phyloP scores from a whole-genome alignment of 345 rosid species.

The Erucastrum elatum region DNA sequence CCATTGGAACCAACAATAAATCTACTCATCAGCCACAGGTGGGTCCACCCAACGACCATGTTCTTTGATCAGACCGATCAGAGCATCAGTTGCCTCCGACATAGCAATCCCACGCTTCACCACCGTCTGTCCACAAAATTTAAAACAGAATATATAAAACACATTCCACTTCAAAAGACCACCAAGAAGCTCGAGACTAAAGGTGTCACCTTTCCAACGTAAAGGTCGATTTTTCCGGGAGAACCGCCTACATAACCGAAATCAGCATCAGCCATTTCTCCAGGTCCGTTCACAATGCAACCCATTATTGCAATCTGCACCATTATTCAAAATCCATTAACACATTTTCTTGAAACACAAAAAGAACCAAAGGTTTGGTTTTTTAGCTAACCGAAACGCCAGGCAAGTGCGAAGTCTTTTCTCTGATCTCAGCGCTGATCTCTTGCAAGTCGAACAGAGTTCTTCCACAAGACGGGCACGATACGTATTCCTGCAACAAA shows the following conservation, averaged over 20 bases:
- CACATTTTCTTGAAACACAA: neutral
- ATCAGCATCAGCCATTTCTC: slow-evolving; percentile 99
- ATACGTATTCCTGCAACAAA: slow-evolving; percentile 75
- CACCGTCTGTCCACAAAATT: slow-evolving; percentile 62
- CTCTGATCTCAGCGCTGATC: slow-evolving; percentile 88
- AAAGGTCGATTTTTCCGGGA: slow-evolving; percentile 95
- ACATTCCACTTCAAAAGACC: slow-evolving; percentile 9
- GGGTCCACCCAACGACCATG: slow-evolving; percentile 94
- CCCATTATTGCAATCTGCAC: slow-evolving; percentile 95
- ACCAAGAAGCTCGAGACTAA: neutral
- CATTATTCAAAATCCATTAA: neutral
- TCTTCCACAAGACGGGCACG: slow-evolving; percentile 98
- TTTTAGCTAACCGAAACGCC: slow-evolving; percentile 76
- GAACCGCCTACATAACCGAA: slow-evolving; percentile 97
- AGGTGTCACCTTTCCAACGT: slow-evolving; percentile 81
- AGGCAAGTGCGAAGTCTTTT: slow-evolving; percentile 91
- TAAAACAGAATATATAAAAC: neutral
- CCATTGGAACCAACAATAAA: neutral
- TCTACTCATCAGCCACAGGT: slow-evolving; percentile 53
- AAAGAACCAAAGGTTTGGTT: neutral
- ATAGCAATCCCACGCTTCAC: slow-evolving; percentile 92
- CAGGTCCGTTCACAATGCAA: slow-evolving; percentile 98
- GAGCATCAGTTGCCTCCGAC: slow-evolving; percentile 81
- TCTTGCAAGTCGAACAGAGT: slow-evolving; percentile 96
- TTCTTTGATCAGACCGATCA: slow-evolving; percentile 89